A percentile compares a stretch with the other conserved stretches of the same genome.
Evolutionary conservation across 305 asterid genomes (phyloP).

Genomic region (Fraxinus baroniana): DNA sequence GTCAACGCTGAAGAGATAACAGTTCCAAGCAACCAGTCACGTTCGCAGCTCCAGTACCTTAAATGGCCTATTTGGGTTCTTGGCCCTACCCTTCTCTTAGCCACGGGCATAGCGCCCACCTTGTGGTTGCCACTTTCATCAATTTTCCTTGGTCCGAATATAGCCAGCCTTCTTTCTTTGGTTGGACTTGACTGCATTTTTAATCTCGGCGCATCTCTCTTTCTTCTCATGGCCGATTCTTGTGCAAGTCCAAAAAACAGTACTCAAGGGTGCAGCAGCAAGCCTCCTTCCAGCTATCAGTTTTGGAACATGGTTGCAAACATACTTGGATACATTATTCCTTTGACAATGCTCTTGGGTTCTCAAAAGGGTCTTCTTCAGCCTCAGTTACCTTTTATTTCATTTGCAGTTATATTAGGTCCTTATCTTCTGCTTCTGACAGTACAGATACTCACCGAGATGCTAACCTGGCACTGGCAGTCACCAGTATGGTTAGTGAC

Average conservation of each 20-base stretch:
- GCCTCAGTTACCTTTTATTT: slow-evolving; percentile 61
- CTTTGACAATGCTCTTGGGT: slow-evolving; percentile 43
- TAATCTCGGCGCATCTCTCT: slow-evolving; percentile 84
- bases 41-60: slow-evolving; percentile 37
- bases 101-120: slow-evolving; percentile 88
- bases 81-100: slow-evolving; percentile 72
- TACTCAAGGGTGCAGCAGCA: slow-evolving; percentile 32
- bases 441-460: slow-evolving; percentile 73
- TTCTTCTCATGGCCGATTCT: slow-evolving; percentile 89
- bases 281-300: slow-evolving; percentile 67
- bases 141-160: slow-evolving; percentile 77
- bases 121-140: slow-evolving; percentile 87
- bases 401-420: slow-evolving; percentile 69
- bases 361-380: slow-evolving; percentile 60
- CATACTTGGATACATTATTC: slow-evolving; percentile 49
- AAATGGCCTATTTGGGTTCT: slow-evolving; percentile 74
- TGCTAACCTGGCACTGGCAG: slow-evolving; percentile 96
- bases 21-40: slow-evolving; percentile 23
- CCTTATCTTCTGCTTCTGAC: slow-evolving; percentile 81
- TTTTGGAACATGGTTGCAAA: slow-evolving; percentile 83
- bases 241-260: slow-evolving; percentile 50
- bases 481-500: slow-evolving; percentile 95
- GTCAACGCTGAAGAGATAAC: slow-evolving; percentile 36
- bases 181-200: slow-evolving; percentile 95
- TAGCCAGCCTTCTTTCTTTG: slow-evolving; percentile 88